Evolutionary conservation across 2,329 filamentous ascomycete species (phyloP), one percentile per base, ranked within the genome.

Genomic region (Plectosphaerella plurivora): DNA sequence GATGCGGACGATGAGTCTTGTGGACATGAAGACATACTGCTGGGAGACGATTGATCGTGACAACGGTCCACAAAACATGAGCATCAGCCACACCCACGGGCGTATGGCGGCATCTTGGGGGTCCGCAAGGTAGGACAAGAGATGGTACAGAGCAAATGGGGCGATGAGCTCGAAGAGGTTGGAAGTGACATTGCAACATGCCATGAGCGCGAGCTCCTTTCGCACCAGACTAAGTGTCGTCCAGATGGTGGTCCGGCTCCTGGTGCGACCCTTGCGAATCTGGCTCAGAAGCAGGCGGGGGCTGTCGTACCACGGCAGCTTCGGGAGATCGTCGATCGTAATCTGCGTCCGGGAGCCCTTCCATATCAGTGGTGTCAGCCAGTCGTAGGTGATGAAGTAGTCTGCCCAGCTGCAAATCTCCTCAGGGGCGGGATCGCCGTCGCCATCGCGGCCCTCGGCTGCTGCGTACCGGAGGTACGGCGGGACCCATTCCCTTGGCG

Each of bases 1-100:
- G 51, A 82, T 65, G 24, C 81, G 76, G 36, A 83, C 78, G 35
- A 82, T 65, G 44, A 83, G 64, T n/a, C 78, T 71, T 3, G 80
- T 83, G 7, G 78, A 78, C 2, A 69, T 77, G 58, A 83, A 83
- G 35, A 83, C 71, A 60, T 83, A 83, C 57, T 79, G 78, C 60
- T 84, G 79, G 55, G 76, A 80, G 51, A 71, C 63, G 44, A 82
- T 57, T 3, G 81, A 79, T 14, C 76, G 74, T 4, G 66, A 60
- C 41, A 75, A 57, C 1, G 78, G 78, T 0, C 80, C 80, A 37
- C 73, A 51, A 52, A 82, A 82, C 54, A 83, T 69, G 35, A 83
- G 68, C 3, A 75, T 55, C 9, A 84, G 65, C 80, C 80, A 83
- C 45, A 80, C 59, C 67, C 73, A 76, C 2, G 79, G 78, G 24